Base-by-base conservation (phyloP, 352 stramenopile genomes). In the Nothophytophthora sp. region DNA sequence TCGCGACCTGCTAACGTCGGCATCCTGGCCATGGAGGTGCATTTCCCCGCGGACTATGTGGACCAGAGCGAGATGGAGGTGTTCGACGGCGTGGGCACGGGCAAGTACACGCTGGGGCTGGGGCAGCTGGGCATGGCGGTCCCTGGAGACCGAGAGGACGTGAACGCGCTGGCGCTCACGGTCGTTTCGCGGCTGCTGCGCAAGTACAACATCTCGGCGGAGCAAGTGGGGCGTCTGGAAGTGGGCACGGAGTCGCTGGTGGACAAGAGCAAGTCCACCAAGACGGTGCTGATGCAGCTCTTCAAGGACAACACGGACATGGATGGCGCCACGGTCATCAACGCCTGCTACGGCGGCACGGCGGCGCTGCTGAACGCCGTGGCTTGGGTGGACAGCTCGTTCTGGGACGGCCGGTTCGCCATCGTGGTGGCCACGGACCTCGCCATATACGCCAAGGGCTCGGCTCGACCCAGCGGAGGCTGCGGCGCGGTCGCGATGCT, bases 331-430 rank as follows among this genome's bases (percentile, higher is more conserved):
- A 98, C 94, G 1, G 86, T 92, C 38, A 72, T 99, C 43, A 99
- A 99, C 71, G 97, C 97, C 3, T 99, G 97, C 76, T 99, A 99
- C 67, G 97, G 97, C 23, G 96, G 95, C 32, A 99, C 97, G 1
- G 91, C 96, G 1, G 97, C 97, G 23, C 72, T 99, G 20, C 75
- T 99, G n/a, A 99, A 99, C 68, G 90, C 96, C 5, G 77, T 98
- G 33, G 77, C 83, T 15, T 99, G 96, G 96, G 80, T 98, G 12
- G 92, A 99, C 64, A 97, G 79, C 57, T 88, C 83, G 16, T 93
- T 85, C 16, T 99, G 96, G 93, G 84, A 96, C 59, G 82, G 82
- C 24, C 78, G 95, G 32, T 98, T 95, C 60, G 97, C 96, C 23
- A 81, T 99, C 53, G 96, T 99, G 12, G 95, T 99, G 1, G 85